Evolutionary conservation across 1,284 basidiomycete genomes (phyloP).

Genomic region (Ganoderma meredithae): DNA sequence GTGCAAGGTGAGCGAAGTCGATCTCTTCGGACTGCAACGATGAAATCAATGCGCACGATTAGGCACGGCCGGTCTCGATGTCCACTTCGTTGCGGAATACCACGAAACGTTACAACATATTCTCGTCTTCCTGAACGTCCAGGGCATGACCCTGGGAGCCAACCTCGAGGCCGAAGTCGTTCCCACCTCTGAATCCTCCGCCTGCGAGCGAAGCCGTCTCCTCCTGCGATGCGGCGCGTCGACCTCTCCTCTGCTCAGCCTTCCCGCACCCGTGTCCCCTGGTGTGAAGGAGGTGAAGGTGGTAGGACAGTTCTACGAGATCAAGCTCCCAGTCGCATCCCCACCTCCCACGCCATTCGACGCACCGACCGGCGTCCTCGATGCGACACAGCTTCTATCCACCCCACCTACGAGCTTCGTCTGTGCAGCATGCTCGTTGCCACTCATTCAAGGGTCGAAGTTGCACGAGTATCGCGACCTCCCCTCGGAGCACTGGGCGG

Average conservation of each 20-base stretch:
- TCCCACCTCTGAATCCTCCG: slow-evolving; percentile 46
- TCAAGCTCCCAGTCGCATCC: slow-evolving; percentile 59
- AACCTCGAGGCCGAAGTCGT: slow-evolving; percentile 71
- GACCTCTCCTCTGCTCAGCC: slow-evolving; percentile 62
- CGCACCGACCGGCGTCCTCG: slow-evolving; percentile 56
- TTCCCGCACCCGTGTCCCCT: slow-evolving; percentile 69
- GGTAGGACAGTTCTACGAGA: slow-evolving; percentile 57
- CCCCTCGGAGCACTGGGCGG: slow-evolving; percentile 96
- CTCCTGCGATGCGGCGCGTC: slow-evolving; percentile 66
- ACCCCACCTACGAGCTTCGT: slow-evolving; percentile 67
- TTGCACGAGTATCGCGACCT: slow-evolving; percentile 77
- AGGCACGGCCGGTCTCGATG: slow-evolving; percentile 49
- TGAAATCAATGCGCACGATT: background rate
- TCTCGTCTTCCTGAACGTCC: slow-evolving; percentile 68
- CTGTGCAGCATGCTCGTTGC: slow-evolving; percentile 80
- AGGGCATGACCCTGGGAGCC: slow-evolving; percentile 52
- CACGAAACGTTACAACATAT: slow-evolving; percentile 84
- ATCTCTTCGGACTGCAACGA: no score
- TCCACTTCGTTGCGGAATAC: slow-evolving; percentile 82
- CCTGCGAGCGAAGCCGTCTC: slow-evolving; percentile 53
- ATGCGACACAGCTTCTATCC: slow-evolving; percentile 66
- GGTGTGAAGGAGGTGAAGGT: slow-evolving; percentile 67
- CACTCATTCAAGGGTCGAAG: slow-evolving; percentile 62
- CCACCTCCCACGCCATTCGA: slow-evolving; percentile 29
- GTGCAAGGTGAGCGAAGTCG: slow-evolving; percentile 31